phyloP scores from a whole-genome alignment of 306 rosid genomes.

The Begonia peltatifolia region DNA sequence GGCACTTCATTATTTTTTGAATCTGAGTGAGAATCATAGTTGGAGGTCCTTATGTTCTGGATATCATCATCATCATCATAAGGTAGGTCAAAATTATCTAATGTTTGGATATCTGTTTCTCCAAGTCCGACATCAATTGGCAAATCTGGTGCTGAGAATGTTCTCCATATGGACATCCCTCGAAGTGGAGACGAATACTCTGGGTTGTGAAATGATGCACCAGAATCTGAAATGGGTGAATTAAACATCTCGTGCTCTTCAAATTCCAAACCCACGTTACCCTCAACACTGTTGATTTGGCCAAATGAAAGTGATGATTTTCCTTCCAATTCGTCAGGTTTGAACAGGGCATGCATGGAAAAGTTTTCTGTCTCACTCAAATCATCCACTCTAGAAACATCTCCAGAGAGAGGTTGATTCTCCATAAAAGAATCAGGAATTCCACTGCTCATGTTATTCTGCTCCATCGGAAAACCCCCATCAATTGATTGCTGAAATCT shows the following conservation, averaged over 20 bases:
- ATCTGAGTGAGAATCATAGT: constrained; percentile 13
- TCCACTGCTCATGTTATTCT: constrained; percentile 20
- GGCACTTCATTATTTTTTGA: constrained; percentile 15
- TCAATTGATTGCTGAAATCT: constrained; percentile 28
- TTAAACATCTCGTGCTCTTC: constrained; percentile 35
- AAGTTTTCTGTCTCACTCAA: constrained; percentile 26
- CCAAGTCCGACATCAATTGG: constrained; percentile 18
- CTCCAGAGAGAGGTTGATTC: constrained; percentile 22
- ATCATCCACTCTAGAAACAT: constrained; percentile 22
- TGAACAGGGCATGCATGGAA: constrained; percentile 28
- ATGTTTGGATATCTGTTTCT: constrained; percentile 13
- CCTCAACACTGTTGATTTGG: constrained; percentile 32
- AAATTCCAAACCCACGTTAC: constrained; percentile 39
- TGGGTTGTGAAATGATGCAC: constrained; percentile 42
- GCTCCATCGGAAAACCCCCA: constrained; percentile 25
- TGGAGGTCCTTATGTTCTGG: constrained; percentile 17
- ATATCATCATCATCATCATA: constrained; percentile 20
- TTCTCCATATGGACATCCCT: constrained; percentile 50
- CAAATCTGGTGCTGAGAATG: constrained; percentile 27
- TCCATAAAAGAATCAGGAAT: constrained; percentile 35
- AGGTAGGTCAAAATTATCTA: constrained; percentile 21
- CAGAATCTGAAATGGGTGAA: constrained; percentile 51
- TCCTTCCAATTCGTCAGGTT: constrained; percentile 23
- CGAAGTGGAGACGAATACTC: constrained; percentile 52
- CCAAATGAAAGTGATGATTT: constrained; percentile 30